phyloP scores from a whole-genome alignment of 495 filamentous ascomycete genomes.

The Trichoderma orchidacearum region DNA sequence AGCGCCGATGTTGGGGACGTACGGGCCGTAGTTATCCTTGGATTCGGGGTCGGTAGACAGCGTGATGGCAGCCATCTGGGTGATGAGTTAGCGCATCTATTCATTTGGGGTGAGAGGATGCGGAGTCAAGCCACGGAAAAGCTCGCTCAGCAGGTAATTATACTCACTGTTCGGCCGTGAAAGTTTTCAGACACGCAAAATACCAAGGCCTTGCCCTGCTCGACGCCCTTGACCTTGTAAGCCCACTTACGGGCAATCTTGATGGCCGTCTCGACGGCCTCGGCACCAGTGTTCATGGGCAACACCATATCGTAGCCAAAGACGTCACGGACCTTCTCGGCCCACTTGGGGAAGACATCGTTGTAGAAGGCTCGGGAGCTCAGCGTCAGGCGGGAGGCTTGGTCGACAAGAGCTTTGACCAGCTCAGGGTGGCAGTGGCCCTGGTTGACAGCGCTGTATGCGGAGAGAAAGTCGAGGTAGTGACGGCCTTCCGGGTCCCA shows the following conservation, averaged over 20 bases:
- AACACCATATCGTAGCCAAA: slow-evolving; percentile 98
- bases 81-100: neutral
- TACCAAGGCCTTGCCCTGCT: slow-evolving; percentile 69
- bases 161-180: slow-evolving; percentile 80
- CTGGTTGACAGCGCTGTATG: slow-evolving; percentile 97
- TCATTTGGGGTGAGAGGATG: no score
- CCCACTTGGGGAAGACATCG: slow-evolving; percentile 95
- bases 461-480: slow-evolving; percentile 96
- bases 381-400: slow-evolving; percentile 80
- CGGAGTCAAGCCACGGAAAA: no score
- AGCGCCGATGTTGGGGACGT: slow-evolving; percentile 77
- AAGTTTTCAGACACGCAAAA: slow-evolving; percentile 87
- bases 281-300: slow-evolving; percentile 98
- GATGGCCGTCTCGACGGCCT: slow-evolving; percentile 96
- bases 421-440: slow-evolving; percentile 97
- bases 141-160: slow-evolving; percentile 9
- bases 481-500: slow-evolving; percentile 97
- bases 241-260: slow-evolving; percentile 99
- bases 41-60: slow-evolving; percentile 92
- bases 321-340: slow-evolving; percentile 69
- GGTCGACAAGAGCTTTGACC: slow-evolving; percentile 75
- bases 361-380: slow-evolving; percentile 97
- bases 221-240: slow-evolving; percentile 90
- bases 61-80: slow-evolving; percentile 87
- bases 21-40: slow-evolving; percentile 92